A percentile compares a stretch with the other conserved stretches of the same genome.
These are phyloP conservation scores for Heterococcus sp. DNA, from an alignment of 108 stramenopile species.

Conservation along the genomic window DNA sequence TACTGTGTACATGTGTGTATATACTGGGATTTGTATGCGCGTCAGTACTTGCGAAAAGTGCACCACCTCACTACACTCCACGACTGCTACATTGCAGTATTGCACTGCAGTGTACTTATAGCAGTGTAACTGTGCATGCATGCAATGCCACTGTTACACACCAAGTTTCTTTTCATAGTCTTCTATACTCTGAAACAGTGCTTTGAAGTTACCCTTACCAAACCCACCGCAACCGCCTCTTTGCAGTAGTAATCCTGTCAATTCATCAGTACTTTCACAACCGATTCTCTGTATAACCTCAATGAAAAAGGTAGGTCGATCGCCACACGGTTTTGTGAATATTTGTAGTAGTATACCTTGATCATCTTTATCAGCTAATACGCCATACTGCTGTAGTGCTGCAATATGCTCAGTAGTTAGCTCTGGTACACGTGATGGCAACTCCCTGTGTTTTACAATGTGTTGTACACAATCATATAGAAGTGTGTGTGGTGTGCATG, in stretches of 20 bases:
- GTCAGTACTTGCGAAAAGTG: no score
- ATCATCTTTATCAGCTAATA: conserved; percentile 77
- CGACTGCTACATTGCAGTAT: neutral
- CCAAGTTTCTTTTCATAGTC: conserved; percentile 51
- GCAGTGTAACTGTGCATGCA: neutral
- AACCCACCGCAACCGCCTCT: conserved; percentile 78
- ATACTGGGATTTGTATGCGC: neutral
- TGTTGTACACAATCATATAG: neutral
- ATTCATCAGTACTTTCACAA: conserved; percentile 49
- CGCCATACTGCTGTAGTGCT: conserved; percentile 67
- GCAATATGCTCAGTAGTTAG: conserved; percentile 58
- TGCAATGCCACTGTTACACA: neutral
- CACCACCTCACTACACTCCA: neutral
- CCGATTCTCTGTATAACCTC: conserved; percentile 87
- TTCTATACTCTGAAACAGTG: conserved; percentile 80
- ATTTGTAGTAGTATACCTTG: conserved; percentile 77
- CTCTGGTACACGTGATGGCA: neutral
- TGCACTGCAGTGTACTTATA: neutral
- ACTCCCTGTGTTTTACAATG: neutral
- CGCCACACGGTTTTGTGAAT: conserved; percentile 79
- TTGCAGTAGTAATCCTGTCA: conserved; percentile 16
- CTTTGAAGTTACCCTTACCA: conserved; percentile 81
- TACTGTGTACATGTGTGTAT: neutral
- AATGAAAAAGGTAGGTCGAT: conserved; percentile 76
- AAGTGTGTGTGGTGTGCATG: neutral